phyloP scores from a whole-genome alignment of 805 yeast genomes.

The Wickerhamomyces silvicola region DNA sequence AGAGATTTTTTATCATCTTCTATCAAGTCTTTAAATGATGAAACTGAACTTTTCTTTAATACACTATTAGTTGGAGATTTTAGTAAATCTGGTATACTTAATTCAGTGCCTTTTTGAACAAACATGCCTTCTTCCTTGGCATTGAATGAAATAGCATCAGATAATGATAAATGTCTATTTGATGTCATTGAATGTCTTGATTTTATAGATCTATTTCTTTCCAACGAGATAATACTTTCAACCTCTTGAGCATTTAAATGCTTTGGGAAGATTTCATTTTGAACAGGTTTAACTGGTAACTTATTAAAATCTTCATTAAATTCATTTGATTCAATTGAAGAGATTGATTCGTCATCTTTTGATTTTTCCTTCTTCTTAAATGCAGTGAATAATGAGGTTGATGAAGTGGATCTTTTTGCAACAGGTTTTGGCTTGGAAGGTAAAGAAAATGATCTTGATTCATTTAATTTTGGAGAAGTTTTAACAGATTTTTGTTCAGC shows the following conservation, averaged over 20 bases:
- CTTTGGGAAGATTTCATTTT: constrained; percentile 69
- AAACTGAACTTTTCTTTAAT: constrained; percentile 23
- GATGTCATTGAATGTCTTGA: constrained; percentile 33
- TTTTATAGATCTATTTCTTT: constrained; percentile 57
- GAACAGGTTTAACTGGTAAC: constrained; percentile 8
- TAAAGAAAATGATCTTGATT: constrained; percentile 14
- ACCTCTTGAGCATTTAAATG: constrained; percentile 61
- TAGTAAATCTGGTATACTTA: constrained; percentile 24
- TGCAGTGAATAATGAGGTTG: constrained; percentile 20
- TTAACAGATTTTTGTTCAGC: constrained; percentile 3
- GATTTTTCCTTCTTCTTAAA: constrained; percentile 15
- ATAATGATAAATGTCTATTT: constrained; percentile 15
- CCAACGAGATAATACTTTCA: constrained; percentile 62
- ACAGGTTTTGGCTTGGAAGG: constrained; percentile 5
- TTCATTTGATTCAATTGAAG: constrained; percentile 10
- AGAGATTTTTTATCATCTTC: constrained; percentile 15
- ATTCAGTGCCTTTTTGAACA: constrained; percentile 25
- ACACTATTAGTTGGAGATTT: constrained; percentile 33
- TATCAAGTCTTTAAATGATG: constrained; percentile 4
- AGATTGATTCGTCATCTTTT: not conserved
- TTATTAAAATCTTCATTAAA: constrained; percentile 23
- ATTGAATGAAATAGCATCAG: constrained; percentile 29
- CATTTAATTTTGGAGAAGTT: constrained; percentile 6
- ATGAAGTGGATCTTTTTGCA: constrained; percentile 20
- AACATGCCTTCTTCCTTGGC: constrained; percentile 44